Base-by-base conservation (phyloP, 768 basidiomycete genomes). In the Leccinum olivaceopallidum region DNA sequence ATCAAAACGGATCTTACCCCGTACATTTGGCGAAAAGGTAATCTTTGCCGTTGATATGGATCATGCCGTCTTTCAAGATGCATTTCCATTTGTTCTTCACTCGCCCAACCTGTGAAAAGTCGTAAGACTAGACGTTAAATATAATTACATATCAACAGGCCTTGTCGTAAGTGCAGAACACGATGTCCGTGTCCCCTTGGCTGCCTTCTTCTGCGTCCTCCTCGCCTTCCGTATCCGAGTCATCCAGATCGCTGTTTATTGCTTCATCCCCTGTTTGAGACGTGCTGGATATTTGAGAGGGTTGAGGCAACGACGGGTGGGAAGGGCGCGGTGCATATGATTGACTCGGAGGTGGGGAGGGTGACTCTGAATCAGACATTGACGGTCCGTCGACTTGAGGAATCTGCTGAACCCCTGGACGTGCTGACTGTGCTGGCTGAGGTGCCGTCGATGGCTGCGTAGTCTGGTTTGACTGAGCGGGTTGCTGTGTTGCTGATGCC, bases 11-110 rank as follows among this genome's bases (percentile, higher is more conserved):
- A 28, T 76, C 87, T 72, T 71, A 98, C 96, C 96, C 96, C 6
- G 87, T 94, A 77, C 96, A 98, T 75, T 97, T 96, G 56, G 92
- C 85, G 71, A 99, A 99, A 16, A 99, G 83, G 77, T 98, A 99
- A 70, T 99, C 97, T 69, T 92, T 94, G 32, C 96, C 96, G 65
- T 97, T 97, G 66, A 97, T 85, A 67, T 94, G 92, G 63, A 98
- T 92, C 88, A 98, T 94, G 4, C 97, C 97, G 65, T 98, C 97
- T 76, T 97, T 97, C 55, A 99, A 82, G 24, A 93, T 87, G 61
- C 95, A 95, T 80, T 98, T 99, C 97, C 97, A 99, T 79, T 98
- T 99, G 79, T 97, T 98, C 79, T 98, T 99, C 26, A 98, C 96
- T n/a, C 97, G 84, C 49, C 95, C 94, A 37, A 98, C 96, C 95